Evolutionary conservation across 306 rosid species (phyloP).

Genomic region (Vachellia pachyceras): DNA sequence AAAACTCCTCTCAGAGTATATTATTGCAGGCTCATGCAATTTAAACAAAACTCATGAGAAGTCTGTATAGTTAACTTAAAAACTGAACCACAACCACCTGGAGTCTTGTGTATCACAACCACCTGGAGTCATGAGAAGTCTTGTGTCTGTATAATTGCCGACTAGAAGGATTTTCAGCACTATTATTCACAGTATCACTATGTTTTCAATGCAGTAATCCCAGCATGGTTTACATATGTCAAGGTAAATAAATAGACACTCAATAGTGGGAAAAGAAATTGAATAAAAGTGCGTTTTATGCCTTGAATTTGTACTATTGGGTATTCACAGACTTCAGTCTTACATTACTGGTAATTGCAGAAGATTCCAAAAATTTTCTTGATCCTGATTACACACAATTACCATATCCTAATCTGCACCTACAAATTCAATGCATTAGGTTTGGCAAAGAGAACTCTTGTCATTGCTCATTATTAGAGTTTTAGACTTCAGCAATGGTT

Average conservation of each 20-base stretch:
- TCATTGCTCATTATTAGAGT: constrained; percentile 1
- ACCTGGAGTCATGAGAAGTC: no score
- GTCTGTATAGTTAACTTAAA: background rate
- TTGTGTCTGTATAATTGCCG: background rate
- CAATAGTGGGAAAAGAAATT: background rate
- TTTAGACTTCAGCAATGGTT: constrained; percentile 18
- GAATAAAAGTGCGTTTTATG: background rate
- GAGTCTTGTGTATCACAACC: background rate
- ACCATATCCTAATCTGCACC: background rate
- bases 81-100: background rate
- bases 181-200: background rate
- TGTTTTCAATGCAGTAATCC: background rate
- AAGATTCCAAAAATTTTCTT: background rate
- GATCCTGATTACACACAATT: background rate
- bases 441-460: background rate
- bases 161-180: background rate
- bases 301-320: background rate
- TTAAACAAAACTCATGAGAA: background rate
- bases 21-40: background rate
- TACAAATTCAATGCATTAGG: constrained; percentile 21
- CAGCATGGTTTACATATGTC: background rate
- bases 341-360: constrained; percentile 1
- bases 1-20: background rate
- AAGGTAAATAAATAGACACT: background rate
- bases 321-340: background rate